Base-by-base conservation (phyloP, 163 green algal species). In the Chlorella variabilis region DNA sequence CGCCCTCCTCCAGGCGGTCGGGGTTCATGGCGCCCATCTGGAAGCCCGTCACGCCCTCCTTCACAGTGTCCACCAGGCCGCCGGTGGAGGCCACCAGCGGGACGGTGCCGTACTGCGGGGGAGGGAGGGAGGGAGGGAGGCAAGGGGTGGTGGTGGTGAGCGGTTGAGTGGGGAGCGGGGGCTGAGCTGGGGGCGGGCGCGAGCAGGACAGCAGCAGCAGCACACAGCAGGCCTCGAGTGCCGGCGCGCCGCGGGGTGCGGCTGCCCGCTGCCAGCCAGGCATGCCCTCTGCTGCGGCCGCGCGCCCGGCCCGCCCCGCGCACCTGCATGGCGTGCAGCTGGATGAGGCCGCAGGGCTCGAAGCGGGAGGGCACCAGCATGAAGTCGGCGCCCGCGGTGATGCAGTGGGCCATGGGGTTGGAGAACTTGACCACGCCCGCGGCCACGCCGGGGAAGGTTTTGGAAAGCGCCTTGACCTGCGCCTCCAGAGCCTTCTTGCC, bases 41-140 rank as follows among this genome's bases (percentile, higher is more conserved):
- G 92, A 99, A 99, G 75, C 97, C 97, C n/a, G 97, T 99, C 39
- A 97, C 90, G 56, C 95, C 94, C 82, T 99, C 97, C 89, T 97
- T 97, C 38, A 99, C 95, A 4, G 96, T 99, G 91, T 99, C 96
- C 25, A 98, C 96, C 54, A 99, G 90, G 63, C 96, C 96, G 65
- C 96, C 96, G 25, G 94, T 98, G 51, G 94, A 97, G 31, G 96
- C 86, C 1, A 99, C 96, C 70, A 99, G 81, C 20, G 96, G 96
- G 38, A 98, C 91, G 27, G 93, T 97, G 79, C 95, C 95, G 82
- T 98, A 98, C 56, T 91, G 79, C 77, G 36, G 31, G 11, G 45
- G 45, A 23, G 41, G 23, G 58, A 33, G 4, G 36, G 18, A 17
- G 59, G 75, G 36, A 21, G 56, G 38, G 56, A 27, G 38, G 27